Evolutionary conservation across 2,329 filamentous ascomycete genomes (phyloP), one percentile per base, ranked within the genome.

Genomic region (Apiospora rasikravindrae): DNA sequence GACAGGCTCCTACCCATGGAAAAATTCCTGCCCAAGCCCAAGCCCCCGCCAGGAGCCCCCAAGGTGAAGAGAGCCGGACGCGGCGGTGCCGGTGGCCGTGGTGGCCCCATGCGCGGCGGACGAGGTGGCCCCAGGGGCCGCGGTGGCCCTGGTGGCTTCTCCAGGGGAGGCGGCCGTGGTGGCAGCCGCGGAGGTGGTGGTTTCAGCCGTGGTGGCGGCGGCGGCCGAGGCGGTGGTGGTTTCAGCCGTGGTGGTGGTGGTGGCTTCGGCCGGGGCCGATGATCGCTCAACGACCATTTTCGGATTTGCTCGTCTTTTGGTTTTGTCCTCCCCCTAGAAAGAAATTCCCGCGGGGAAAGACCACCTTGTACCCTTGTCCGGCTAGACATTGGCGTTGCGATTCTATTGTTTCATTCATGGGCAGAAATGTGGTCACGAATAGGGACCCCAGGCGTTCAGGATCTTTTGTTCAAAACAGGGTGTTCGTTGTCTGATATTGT

Each of bases 1-100:
- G 96, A 98, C 86, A 99, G 98, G 88, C 90, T 98, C 70, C 88
- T 99, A 74, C 96, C 96, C 64, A 87, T 98, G 78, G 96, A 99
- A 84, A 95, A 93, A 88, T 99, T 99, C 89, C 87, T 98, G 73
- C 96, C 96, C 75, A 98, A 95, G 88, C 96, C 96, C 71, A 98
- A 98, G 88, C 86, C 87, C 69, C 85, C 86, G 45, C 87, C 88
- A 77, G 92, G 93, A 19, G 90, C 91, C 84, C 84, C 86, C 75
- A 88, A 88, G 84, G 83, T 86, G 75, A 88, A 87, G 81, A 94
- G 93, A 85, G 92, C 92, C 75, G 87, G 82, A 6, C 84, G 86
- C 72, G 82, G 81, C 42, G 82, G 82, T 42, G 85, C 86, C 69
- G 86, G 80, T 74, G 78, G 85, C 69, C 53, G 71, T 33, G 77